Percentiles rank a stretch among this genome's conserved stretches.
These are phyloP conservation scores for Triglochin maritima DNA, from an alignment of 106 monocot genomes.

Conservation along the genomic window DNA sequence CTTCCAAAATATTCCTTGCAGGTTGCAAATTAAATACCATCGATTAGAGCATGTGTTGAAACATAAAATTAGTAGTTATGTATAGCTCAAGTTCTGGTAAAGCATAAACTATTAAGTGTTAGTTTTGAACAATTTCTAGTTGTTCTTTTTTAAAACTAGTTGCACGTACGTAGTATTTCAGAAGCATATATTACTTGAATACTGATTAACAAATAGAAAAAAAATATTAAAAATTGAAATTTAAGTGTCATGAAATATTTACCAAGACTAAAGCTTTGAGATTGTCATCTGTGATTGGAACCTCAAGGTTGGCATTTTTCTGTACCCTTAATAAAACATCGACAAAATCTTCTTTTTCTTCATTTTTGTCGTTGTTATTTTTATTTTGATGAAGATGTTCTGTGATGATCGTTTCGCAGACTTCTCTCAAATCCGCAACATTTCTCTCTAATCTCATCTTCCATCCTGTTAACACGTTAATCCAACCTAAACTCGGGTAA, in stretches of 20 bases:
- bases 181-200: not conserved
- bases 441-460: slow-evolving; percentile 19
- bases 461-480: slow-evolving; percentile 13
- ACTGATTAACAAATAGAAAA: not conserved
- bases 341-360: slow-evolving; percentile 13
- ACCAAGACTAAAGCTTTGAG: slow-evolving; percentile 24
- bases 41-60: no score
- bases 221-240: not conserved
- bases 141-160: not conserved
- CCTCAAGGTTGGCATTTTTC: slow-evolving; percentile 13
- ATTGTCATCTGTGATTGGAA: slow-evolving; percentile 17
- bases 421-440: slow-evolving; percentile 8
- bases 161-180: not conserved
- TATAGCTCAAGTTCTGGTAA: no score
- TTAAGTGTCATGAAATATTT: not conserved
- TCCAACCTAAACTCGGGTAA: slow-evolving; percentile 11
- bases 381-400: slow-evolving; percentile 4
- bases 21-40: no score
- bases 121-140: not conserved
- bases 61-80: no score
- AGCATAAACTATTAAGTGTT: not conserved
- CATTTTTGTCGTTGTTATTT: not conserved
- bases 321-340: slow-evolving; percentile 19
- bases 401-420: slow-evolving; percentile 18
- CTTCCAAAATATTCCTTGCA: no score